Evolutionary conservation across 768 basidiomycete species (phyloP).

Genomic region (Termitomyces sp.): DNA sequence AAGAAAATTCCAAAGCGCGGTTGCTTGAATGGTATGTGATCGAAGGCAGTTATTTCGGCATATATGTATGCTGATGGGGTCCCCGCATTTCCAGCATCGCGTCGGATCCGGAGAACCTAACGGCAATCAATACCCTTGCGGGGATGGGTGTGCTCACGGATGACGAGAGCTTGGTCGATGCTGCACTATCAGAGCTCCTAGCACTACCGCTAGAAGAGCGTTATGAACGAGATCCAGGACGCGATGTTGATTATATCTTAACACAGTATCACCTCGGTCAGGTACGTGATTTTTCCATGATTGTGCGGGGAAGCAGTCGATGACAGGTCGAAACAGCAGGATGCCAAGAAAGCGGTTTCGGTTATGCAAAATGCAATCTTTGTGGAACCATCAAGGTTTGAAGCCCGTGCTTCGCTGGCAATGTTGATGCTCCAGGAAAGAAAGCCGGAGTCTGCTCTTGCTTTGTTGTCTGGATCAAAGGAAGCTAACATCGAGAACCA

Average conservation of each 20-base stretch:
- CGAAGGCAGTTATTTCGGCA: neutral
- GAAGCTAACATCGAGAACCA: slow-evolving; percentile 25
- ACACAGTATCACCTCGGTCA: slow-evolving; percentile 67
- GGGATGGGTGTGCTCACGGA: slow-evolving; percentile 84
- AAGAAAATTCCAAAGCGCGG: slow-evolving; percentile 69
- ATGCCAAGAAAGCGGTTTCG: slow-evolving; percentile 40
- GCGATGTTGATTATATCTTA: slow-evolving; percentile 68
- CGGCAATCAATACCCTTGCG: slow-evolving; percentile 77
- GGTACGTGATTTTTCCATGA: slow-evolving; percentile 32
- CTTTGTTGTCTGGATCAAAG: slow-evolving; percentile 33
- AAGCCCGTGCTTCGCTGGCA: slow-evolving; percentile 50
- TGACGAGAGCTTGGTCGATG: slow-evolving; percentile 78
- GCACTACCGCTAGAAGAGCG: slow-evolving; percentile 62
- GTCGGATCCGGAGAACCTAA: slow-evolving; percentile 69
- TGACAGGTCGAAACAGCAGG: slow-evolving; percentile 30
- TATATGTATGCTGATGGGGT: neutral
- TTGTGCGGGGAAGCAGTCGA: neutral
- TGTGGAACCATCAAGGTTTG: slow-evolving; percentile 45
- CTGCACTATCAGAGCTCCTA: slow-evolving; percentile 77
- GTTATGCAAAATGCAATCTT: slow-evolving; percentile 53
- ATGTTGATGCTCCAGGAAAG: slow-evolving; percentile 45
- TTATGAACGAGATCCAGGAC: slow-evolving; percentile 57
- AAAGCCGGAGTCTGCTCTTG: slow-evolving; percentile 34
- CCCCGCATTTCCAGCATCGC: slow-evolving; percentile 49
- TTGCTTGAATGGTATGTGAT: slow-evolving; percentile 73